Conservation (phyloP, 495 filamentous ascomycete genomes). For the Viridothelium virens region DNA sequence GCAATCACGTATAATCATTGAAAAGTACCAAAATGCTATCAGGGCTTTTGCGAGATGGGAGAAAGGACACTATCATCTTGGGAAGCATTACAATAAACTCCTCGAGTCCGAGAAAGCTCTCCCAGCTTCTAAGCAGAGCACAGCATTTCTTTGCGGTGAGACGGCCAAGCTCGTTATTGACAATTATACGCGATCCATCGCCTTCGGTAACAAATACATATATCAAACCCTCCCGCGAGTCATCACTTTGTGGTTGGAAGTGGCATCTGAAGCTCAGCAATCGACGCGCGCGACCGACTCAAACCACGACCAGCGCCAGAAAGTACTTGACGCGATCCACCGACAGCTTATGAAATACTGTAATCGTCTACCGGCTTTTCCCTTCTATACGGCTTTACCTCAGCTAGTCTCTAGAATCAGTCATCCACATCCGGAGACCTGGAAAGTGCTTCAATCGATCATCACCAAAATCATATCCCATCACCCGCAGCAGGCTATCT, state of each 20-base stretch:
- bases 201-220: conserved; percentile 85
- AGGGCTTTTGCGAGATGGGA: conserved; percentile 68
- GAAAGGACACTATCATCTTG: conserved; percentile 93
- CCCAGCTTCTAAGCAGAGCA: conserved; percentile 54
- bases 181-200: conserved; percentile 80
- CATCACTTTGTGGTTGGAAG: conserved; percentile 87
- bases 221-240: conserved; percentile 87
- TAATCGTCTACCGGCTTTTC: conserved; percentile 67
- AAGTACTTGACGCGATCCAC: conserved; percentile 63
- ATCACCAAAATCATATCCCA: conserved; percentile 71
- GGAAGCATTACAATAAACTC: conserved; percentile 95
- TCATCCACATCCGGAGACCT: conserved; percentile 71
- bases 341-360: conserved; percentile 64
- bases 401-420: conserved; percentile 90
- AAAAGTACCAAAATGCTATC: conserved; percentile 68
- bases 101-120: conserved; percentile 79
- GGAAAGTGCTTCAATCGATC: conserved; percentile 62
- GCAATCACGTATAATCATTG: conserved; percentile 64
- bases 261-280: conserved; percentile 66
- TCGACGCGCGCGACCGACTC: conserved; percentile 34
- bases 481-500: conserved; percentile 87
- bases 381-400: conserved; percentile 85
- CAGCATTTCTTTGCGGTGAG: conserved; percentile 61
- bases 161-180: conserved; percentile 82
- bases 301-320: conserved; percentile 49